Evolutionary conservation across 1,284 basidiomycete species (phyloP), one percentile per base, ranked within the genome.

Genomic region (Ceratobasidium sp.): DNA sequence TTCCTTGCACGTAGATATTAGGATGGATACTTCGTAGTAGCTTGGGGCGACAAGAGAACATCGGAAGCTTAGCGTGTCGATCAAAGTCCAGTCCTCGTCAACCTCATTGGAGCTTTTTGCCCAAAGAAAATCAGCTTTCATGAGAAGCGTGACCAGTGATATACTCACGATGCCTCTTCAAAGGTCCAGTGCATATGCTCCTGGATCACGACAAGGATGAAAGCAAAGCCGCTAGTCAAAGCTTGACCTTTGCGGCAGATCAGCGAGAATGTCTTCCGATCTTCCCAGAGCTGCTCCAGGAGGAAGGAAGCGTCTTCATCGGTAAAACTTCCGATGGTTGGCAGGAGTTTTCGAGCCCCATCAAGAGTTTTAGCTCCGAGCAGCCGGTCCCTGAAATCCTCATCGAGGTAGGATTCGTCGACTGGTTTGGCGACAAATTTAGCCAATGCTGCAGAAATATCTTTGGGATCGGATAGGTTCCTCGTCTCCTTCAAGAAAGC

Each of bases 111-210:
- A 67, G 33, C 8, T 12, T 23, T 30, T 52, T 14, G 18, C 12
- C 30, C 5, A 41, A 41, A 10, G 38, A 41, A 41, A n/a, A 30
- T 35, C 33, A 64, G 27, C 8, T 14, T 16, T 50, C 12, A 14
- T 8, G 3, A 7, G 48, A 41, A 16, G 20, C 18, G 18, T 20
- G 14, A 23, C 7, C 5, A 41, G 23, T 23, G 30, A 50, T n/a
- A 14, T 27, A 67, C 65, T 50, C 27, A 67, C 65, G 27, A 10
- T 44, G 23, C 65, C 10, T n/a, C 44, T 30, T 67, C 65, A 14
- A 48, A 8, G 27, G 65, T 44, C 65, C 65, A 67, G 18, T 33
- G 65, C 46, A 67, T 67, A 16, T 67, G 65, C 23, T 67, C 65
- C 33, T 44, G 44, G 14, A 67, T 44, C 16, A 27, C 48, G 14